Base-by-base conservation (phyloP, 192 early-diverging fungal genomes). In the Coemansia brasiliensis region DNA sequence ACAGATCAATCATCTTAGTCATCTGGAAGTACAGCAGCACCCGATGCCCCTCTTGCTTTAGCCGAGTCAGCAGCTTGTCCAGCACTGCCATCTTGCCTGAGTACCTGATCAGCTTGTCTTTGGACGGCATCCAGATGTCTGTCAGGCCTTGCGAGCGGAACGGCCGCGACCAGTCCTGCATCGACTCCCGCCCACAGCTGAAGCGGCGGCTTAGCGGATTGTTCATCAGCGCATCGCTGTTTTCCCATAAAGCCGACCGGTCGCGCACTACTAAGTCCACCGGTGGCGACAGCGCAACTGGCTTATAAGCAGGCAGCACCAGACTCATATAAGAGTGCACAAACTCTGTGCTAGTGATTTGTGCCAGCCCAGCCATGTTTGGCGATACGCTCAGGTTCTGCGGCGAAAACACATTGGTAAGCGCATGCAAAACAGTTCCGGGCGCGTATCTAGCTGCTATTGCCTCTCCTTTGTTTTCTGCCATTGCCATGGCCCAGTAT, bases 21-120 rank as follows among this genome's bases (percentile, higher is more conserved):
- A 93, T 93, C 67, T 93, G 91, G 86, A 93, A 93, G 64, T 90
- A 93, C 16, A 93, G 80, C 63, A 93, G 74, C 1, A 87, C 87
- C 18, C 91, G 87, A 61, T 93, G 91, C 1, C 84, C 89, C 44
- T 88, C 90, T 17, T 83, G 69, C 81, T 91, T 91, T 4, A 93
- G 78, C 57, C 82, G 76, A 26, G 84, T 79, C 22, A 93, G 65
- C 37, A 93, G 63, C 51, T 79, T 81, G 59, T 93, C 91, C 39
- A 93, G 69, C 7, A 77, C 83, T 5, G 83, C 77, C 63, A 93
- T 61, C 71, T 93, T 93, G 26, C 89, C 91, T 51, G 90, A 91
- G 61, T 90, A 88, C 59, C 86, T 71, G 41, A 93, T 85, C 16
- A 93, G 73, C 56, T 89, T 87, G 39, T 89, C 83, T 79, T 89